phyloP scores from a whole-genome alignment of 2,329 filamentous ascomycete genomes.

The Epicoccum sorghinum region DNA sequence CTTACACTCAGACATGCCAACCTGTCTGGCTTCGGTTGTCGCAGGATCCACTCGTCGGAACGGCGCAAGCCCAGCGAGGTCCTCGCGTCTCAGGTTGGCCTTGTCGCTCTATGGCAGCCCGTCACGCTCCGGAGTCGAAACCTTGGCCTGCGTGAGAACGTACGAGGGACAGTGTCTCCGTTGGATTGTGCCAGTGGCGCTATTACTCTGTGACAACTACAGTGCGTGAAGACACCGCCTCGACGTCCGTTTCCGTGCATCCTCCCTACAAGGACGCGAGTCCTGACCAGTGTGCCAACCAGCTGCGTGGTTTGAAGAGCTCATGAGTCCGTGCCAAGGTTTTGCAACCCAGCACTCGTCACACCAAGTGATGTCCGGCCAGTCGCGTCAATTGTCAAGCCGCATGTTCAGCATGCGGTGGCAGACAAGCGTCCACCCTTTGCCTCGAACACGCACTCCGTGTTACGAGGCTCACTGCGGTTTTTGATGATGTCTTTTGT shows the following conservation, averaged over 20 bases:
- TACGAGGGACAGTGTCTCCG: constrained; percentile 18
- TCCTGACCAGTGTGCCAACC: constrained; percentile 52
- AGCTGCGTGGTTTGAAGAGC: constrained; percentile 42
- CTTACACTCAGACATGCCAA: constrained; percentile 54
- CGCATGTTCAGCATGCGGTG: constrained; percentile 57
- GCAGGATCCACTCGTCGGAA: constrained; percentile 65
- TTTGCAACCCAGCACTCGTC: constrained; percentile 54
- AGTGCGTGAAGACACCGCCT: constrained; percentile 14
- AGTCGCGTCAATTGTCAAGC: constrained; percentile 71
- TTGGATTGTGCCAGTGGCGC: constrained; percentile 38
- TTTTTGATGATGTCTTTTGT: constrained; percentile 98
- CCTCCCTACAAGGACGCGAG: constrained; percentile 52
- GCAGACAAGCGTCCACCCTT: constrained; percentile 63
- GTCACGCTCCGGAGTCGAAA: constrained; percentile 48
- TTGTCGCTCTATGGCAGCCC: constrained; percentile 39
- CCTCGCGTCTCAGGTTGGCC: constrained; percentile 43
- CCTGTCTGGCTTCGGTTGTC: constrained; percentile 37
- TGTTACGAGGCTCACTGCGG: constrained; percentile 62
- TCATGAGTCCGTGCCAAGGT: constrained; percentile 60
- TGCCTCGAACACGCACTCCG: constrained; percentile 30
- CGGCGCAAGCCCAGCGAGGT: constrained; percentile 62
- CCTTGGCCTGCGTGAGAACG: constrained; percentile 20
- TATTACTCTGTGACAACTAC: constrained; percentile 24
- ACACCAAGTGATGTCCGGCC: constrained; percentile 60
- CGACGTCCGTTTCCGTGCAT: constrained; percentile 56